phyloP scores from a whole-genome alignment of 1,284 basidiomycete genomes.

The Fomitopsis pinicola region DNA sequence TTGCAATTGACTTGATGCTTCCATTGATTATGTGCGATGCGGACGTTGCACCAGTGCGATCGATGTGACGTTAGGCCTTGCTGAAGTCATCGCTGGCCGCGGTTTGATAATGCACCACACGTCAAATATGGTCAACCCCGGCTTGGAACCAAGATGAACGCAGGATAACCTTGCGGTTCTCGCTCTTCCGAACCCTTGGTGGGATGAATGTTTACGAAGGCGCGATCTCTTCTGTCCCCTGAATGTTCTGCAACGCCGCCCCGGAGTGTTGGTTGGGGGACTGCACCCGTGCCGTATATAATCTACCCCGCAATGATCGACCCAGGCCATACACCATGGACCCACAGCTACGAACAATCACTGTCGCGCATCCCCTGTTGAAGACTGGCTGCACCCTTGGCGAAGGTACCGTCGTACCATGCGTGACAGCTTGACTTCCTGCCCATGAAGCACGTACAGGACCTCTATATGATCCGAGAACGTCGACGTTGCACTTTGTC shows the following conservation, averaged over 20 bases:
- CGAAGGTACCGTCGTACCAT: slow-evolving; percentile 44
- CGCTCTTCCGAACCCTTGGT: not conserved
- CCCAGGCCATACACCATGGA: not conserved
- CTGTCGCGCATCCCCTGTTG: slow-evolving; percentile 43
- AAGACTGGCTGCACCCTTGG: slow-evolving; percentile 56
- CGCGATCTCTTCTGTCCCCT: not conserved
- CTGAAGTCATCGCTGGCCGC: not conserved
- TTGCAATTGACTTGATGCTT: not conserved
- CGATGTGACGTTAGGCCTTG: slow-evolving; percentile 9
- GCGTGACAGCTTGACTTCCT: not conserved
- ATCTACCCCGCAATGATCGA: not conserved
- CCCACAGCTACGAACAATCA: slow-evolving; percentile 17
- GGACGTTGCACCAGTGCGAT: not conserved
- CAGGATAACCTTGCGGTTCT: not conserved
- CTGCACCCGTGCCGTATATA: not conserved
- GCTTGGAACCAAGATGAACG: slow-evolving; percentile 1
- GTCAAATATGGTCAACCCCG: not conserved
- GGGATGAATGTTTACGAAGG: slow-evolving; percentile 2
- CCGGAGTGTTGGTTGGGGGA: not conserved
- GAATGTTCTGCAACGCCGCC: not conserved
- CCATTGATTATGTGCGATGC: not conserved
- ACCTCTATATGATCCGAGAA: slow-evolving; percentile 54
- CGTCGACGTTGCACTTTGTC: slow-evolving; percentile 58
- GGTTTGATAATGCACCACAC: slow-evolving; percentile 4
- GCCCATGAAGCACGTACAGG: slow-evolving; percentile 30